A percentile compares a stretch with the other conserved stretches of the same genome.
phyloP scores from a whole-genome alignment of 1,139 yeast species.

The Suhomyces terraborum region DNA sequence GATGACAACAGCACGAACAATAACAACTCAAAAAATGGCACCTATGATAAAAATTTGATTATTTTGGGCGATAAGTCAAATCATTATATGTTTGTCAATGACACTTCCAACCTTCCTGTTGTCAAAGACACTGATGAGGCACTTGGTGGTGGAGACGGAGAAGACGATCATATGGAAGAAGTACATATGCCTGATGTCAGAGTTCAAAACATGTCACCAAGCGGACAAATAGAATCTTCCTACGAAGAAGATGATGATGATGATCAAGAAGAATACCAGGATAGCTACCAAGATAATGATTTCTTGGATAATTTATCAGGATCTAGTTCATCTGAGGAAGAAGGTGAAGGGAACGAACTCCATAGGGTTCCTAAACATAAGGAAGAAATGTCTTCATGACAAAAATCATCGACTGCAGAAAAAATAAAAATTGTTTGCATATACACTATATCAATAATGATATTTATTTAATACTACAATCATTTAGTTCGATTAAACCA shows the following conservation, averaged over 20 bases:
- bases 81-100: conserved; percentile 37
- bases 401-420: not conserved
- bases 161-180: conserved; percentile 23
- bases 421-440: not conserved
- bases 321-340: conserved; percentile 41
- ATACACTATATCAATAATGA: conserved; percentile 2
- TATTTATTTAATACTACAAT: conserved; percentile 2
- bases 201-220: conserved; percentile 29
- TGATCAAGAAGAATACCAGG: conserved; percentile 25
- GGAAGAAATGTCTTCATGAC: conserved; percentile 16
- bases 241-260: conserved; percentile 24
- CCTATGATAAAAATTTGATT: conserved; percentile 24
- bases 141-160: conserved; percentile 15
- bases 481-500: not conserved
- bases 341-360: conserved; percentile 24
- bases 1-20: conserved; percentile 18
- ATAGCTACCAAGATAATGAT: conserved; percentile 27
- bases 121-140: not conserved
- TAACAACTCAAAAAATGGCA: conserved; percentile 5
- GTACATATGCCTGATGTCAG: conserved; percentile 23
- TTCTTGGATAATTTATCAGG: conserved; percentile 41
- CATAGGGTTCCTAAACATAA: conserved; percentile 46
- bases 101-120: conserved; percentile 9
- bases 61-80: conserved; percentile 40
- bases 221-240: conserved; percentile 14